Percentiles rank a stretch among this genome's conserved stretches.
These are phyloP conservation scores for Leccinellum luteum DNA, from an alignment of 768 basidiomycete species.

Conservation along the genomic window DNA sequence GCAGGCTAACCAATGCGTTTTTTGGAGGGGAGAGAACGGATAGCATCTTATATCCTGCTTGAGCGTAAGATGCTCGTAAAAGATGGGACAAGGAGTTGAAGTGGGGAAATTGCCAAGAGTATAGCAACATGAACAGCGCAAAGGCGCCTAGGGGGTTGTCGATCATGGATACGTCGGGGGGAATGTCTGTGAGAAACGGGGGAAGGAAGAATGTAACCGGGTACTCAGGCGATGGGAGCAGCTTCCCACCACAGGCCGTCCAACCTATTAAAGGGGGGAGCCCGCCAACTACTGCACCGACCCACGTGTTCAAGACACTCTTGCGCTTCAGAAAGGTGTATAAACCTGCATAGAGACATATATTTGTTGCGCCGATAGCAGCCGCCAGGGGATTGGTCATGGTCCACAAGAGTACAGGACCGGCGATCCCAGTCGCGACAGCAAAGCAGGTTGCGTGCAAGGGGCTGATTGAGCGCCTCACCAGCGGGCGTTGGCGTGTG, in stretches of 20 bases:
- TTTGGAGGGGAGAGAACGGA: conserved; percentile 71
- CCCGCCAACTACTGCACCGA: conserved; percentile 88
- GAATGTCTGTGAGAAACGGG: conserved; percentile 45
- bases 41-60: conserved; percentile 93
- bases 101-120: conserved; percentile 98
- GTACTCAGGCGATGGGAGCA: conserved; percentile 63
- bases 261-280: conserved; percentile 97
- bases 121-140: conserved; percentile 80
- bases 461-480: conserved; percentile 79
- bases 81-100: conserved; percentile 93
- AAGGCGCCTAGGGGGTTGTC: conserved; percentile 83
- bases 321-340: conserved; percentile 94
- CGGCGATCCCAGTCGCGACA: conserved; percentile 68
- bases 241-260: conserved; percentile 86
- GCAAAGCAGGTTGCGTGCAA: conserved; percentile 85
- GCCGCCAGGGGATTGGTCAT: conserved; percentile 89
- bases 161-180: conserved; percentile 47
- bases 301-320: conserved; percentile 86
- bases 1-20: conserved; percentile 82
- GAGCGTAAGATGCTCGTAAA: conserved; percentile 84
- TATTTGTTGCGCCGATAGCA: conserved; percentile 76
- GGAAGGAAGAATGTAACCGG: conserved; percentile 63
- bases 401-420: conserved; percentile 72
- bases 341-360: conserved; percentile 83
- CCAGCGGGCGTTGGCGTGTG: conserved; percentile 84